Percentiles rank a stretch among this genome's conserved stretches.
Conservation (phyloP, 2,329 filamentous ascomycete species). For the Fusarium acutatum region DNA sequence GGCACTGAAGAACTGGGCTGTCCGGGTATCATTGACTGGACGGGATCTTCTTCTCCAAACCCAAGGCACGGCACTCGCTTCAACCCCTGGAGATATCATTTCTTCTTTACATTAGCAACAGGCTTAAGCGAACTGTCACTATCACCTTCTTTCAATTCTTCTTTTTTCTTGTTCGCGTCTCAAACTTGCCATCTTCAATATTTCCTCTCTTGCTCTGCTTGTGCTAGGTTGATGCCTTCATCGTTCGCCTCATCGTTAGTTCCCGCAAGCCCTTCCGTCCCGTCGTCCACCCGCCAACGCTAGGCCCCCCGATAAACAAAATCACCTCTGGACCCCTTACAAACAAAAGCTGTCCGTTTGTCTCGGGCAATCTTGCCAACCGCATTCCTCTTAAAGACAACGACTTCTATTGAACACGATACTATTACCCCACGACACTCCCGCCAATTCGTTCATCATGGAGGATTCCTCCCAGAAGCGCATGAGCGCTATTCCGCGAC, state of each 20-base stretch:
- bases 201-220: background rate
- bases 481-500: conserved; percentile 48
- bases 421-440: background rate
- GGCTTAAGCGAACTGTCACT: conserved; percentile 9
- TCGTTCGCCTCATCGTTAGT: conserved; percentile 20
- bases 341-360: conserved; percentile 1
- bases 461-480: conserved; percentile 48
- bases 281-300: conserved; percentile 42
- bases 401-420: background rate
- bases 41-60: conserved; percentile 33
- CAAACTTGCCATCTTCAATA: background rate
- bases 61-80: conserved; percentile 17
- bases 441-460: conserved; percentile 35
- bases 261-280: conserved; percentile 35
- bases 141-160: background rate
- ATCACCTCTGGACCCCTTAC: conserved; percentile 15
- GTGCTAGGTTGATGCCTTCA: background rate
- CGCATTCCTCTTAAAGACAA: conserved; percentile 21
- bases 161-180: background rate
- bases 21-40: background rate
- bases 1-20: background rate
- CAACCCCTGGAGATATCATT: conserved; percentile 33
- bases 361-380: background rate
- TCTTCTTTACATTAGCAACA: conserved; percentile 31
- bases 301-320: conserved; percentile 27